A percentile compares a stretch with the other conserved stretches of the same genome.
phyloP scores from a whole-genome alignment of 176 grass and related monocot species.

The Cenchrus americanus region DNA sequence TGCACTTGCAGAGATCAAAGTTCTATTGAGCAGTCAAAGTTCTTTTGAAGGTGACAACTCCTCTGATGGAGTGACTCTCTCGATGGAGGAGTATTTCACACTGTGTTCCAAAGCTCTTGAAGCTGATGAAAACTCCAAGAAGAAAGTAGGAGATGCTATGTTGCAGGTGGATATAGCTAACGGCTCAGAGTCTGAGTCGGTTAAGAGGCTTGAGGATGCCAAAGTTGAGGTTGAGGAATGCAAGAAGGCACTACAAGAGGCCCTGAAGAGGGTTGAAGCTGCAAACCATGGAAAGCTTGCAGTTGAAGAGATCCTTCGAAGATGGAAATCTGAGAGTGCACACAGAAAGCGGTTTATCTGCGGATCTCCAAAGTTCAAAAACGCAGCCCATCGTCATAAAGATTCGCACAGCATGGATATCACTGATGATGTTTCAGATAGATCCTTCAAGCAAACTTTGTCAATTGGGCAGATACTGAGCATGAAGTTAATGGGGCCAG shows the following conservation, averaged over 20 bases:
- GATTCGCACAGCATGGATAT: slow-evolving; percentile 37
- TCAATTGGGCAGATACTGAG: slow-evolving; percentile 94
- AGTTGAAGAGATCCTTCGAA: slow-evolving; percentile 68
- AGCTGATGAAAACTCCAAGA: slow-evolving; percentile 65
- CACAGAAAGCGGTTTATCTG: slow-evolving; percentile 45
- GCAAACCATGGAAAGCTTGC: slow-evolving; percentile 68
- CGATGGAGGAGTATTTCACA: slow-evolving; percentile 65
- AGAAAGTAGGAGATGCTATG: slow-evolving; percentile 66
- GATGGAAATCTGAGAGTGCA: slow-evolving; percentile 63
- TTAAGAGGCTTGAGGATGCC: slow-evolving; percentile 68
- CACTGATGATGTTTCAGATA: slow-evolving; percentile 47
- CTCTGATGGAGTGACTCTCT: slow-evolving; percentile 60
- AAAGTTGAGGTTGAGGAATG: slow-evolving; percentile 67
- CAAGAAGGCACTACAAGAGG: slow-evolving; percentile 69
- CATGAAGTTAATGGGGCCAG: slow-evolving; percentile 79
- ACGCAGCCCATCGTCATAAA: slow-evolving; percentile 38
- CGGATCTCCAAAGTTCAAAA: slow-evolving; percentile 72
- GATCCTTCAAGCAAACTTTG: slow-evolving; percentile 54
- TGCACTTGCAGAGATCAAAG: slow-evolving; percentile 83
- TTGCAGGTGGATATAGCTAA: slow-evolving; percentile 61
- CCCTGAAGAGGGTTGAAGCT: slow-evolving; percentile 71
- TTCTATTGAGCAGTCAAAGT: slow-evolving; percentile 62
- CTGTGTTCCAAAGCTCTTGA: slow-evolving; percentile 63
- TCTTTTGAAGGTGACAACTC: slow-evolving; percentile 32
- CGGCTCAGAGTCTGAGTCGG: slow-evolving; percentile 49